Conservation (phyloP, 2,329 filamentous ascomycete species). For the Stagonosporopsis chrysanthemi region DNA sequence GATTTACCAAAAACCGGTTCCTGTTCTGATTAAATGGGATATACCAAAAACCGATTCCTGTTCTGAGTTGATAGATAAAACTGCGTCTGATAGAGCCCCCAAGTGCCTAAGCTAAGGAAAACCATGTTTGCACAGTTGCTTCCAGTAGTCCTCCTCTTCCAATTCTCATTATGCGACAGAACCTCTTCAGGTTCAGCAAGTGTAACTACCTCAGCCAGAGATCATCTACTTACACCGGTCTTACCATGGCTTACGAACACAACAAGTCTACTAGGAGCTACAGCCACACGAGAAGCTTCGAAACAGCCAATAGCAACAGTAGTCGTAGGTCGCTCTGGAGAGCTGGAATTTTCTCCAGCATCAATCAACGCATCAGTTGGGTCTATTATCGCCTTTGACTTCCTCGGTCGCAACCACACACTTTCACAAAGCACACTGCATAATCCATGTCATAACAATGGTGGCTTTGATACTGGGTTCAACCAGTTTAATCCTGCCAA, state of each 20-base stretch:
- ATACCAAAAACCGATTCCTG: too few species aligned
- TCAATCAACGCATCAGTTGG: constrained; percentile 17
- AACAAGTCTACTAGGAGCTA: background rate
- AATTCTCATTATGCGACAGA: too few species aligned
- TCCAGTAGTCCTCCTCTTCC: too few species aligned
- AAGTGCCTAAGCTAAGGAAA: too few species aligned
- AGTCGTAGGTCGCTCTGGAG: constrained; percentile 17
- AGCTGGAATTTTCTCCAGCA: constrained; percentile 16
- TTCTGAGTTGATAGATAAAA: too few species aligned
- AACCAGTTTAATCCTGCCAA: constrained; percentile 16
- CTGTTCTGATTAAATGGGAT: too few species aligned
- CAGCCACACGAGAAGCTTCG: background rate
- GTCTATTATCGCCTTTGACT: constrained; percentile 21
- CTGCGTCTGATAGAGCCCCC: too few species aligned
- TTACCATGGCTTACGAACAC: background rate
- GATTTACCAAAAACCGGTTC: too few species aligned
- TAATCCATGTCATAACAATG: constrained; percentile 6
- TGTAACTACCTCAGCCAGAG: too few species aligned
- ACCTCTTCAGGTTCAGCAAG: too few species aligned
- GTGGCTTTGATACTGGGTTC: background rate
- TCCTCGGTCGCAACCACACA: constrained; percentile 22
- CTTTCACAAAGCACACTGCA: constrained; percentile 18
- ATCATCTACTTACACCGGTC: background rate
- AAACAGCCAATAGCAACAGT: background rate
- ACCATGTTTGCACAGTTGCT: too few species aligned